phyloP scores from a whole-genome alignment of 1,284 basidiomycete species.

The Sporisorium graminicola region DNA sequence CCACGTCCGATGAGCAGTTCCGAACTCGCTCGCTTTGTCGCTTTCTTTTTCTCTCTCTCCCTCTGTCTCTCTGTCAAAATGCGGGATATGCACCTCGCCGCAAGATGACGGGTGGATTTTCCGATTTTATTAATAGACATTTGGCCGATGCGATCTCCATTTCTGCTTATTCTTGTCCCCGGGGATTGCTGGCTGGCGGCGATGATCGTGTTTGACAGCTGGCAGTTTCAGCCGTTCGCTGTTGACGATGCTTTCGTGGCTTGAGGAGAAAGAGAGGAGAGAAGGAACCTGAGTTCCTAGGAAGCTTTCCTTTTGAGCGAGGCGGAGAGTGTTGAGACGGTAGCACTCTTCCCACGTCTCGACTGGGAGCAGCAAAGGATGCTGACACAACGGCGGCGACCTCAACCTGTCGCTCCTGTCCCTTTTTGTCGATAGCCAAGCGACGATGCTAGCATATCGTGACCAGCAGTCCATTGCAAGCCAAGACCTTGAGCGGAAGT shows the following conservation, averaged over 20 bases:
- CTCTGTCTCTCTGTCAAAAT: no score
- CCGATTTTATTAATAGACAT: neutral
- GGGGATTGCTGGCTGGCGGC: neutral
- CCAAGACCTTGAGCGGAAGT: neutral
- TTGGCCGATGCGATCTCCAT: constrained; percentile 2
- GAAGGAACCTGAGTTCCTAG: no score
- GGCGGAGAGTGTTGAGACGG: neutral
- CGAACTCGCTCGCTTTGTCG: neutral
- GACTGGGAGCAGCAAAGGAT: neutral
- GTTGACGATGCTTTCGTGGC: no score
- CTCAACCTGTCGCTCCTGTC: neutral
- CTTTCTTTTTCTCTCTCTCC: neutral
- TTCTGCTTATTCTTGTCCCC: neutral
- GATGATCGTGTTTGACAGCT: constrained; percentile 3
- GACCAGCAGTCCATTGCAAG: neutral
- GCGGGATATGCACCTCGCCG: constrained; percentile 1
- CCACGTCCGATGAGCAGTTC: no score
- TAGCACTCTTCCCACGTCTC: no score
- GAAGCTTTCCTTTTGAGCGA: neutral
- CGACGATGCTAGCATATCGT: neutral
- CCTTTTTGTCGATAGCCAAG: neutral
- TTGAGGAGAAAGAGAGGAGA: neutral
- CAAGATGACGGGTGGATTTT: constrained; percentile 6
- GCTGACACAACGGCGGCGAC: neutral
- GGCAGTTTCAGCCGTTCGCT: neutral